phyloP scores from a whole-genome alignment of 192 early-diverging fungal species.

The Haplosporangium gracile region DNA sequence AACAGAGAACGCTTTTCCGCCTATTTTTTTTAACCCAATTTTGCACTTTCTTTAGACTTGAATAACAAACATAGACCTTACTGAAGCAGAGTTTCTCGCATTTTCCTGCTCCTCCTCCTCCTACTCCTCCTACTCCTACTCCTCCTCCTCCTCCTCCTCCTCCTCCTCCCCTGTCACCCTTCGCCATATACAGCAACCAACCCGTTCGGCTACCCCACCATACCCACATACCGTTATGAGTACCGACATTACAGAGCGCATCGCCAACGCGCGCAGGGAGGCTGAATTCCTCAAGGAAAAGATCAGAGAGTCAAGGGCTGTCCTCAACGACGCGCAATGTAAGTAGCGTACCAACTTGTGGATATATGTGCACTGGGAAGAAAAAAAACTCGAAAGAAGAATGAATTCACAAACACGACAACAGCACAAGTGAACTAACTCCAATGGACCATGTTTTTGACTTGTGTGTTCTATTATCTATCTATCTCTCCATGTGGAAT shows the following conservation, averaged over 20 bases:
- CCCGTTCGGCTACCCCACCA: not conserved
- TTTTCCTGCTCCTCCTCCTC: not conserved
- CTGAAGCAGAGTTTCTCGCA: not conserved
- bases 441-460: not conserved
- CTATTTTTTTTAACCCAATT: not conserved
- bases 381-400: not conserved
- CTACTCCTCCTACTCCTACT: no score
- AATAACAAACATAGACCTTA: not conserved
- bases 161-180: no score
- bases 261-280: slow-evolving; percentile 91
- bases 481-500: not conserved
- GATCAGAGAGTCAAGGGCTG: slow-evolving; percentile 94
- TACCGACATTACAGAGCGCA: slow-evolving; percentile 89
- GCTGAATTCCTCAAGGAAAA: slow-evolving; percentile 97
- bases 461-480: not conserved
- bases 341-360: slow-evolving; percentile 48
- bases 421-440: not conserved
- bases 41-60: not conserved
- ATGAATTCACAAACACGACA: not conserved
- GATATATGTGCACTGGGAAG: not conserved
- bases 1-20: not conserved
- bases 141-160: not conserved
- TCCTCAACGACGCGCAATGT: slow-evolving; percentile 96
- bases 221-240: slow-evolving; percentile 29
- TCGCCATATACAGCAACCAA: not conserved